Evolutionary conservation across 179 eudicot species (phyloP), one percentile per base, ranked within the genome.

Genomic region (Gypsophila paniculata): DNA sequence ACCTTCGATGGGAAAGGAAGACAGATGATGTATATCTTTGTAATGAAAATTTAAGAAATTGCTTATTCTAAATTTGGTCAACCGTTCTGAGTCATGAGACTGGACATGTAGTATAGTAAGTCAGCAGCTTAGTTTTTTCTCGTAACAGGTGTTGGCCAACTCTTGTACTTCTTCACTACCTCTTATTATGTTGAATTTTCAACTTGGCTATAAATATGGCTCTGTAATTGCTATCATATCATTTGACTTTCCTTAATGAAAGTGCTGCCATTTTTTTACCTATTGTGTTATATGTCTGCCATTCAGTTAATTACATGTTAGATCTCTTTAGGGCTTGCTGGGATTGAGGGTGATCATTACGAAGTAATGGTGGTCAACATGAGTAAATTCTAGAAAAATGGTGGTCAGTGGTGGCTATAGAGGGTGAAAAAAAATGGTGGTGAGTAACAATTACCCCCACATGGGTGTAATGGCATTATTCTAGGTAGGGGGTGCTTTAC

Each of bases 61-160:
- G 29, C 17, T 57, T 7, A 21, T 21, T 39, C 52, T 57, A 9
- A 70, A 32, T 17, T 62, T 57, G 38, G 42, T 42, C 23, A 1
- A n/a, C 57, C 2, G 19, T 17, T 0, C 42, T 61, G 19, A 12
- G 52, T 12, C 53, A 36, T 57, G 22, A 39, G 34, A 55, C 7
- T 70, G 64, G 63, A 70, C 51, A 34, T 39, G 32, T 68, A n/a
- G n/a, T n/a, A n/a, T n/a, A n/a, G n/a, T n/a, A 54, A 25, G 58
- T 57, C 12, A 38, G 36, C 53, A 12, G 65, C 32, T 58, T 14
- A 38, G 53, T 55, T 18, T 46, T 70, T 23, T 46, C 15, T 59
- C n/a, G 18, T 22, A 8, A 65, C 0, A 2, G 11, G 29, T 9
- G 23, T 22, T 17, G 22, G 53, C 52, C 23, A 42, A 11, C 54